Evolutionary conservation across 805 yeast genomes (phyloP), one percentile per base, ranked within the genome.

Genomic region (Scheffersomyces ergatensis): DNA sequence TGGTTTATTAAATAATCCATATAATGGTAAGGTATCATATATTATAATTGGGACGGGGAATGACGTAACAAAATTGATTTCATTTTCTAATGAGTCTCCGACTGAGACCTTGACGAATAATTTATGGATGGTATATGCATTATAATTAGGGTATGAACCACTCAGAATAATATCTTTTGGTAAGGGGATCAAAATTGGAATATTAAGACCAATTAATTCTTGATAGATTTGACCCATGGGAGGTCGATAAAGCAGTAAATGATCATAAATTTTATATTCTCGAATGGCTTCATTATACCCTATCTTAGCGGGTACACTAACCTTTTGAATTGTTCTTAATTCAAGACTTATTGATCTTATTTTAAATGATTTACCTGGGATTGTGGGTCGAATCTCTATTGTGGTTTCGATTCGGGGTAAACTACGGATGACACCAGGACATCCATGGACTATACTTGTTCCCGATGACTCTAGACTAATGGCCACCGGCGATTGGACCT

Each of bases 341-440:
- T 67, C 68, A 1, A 79, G 47, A 7, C 75, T 74, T 0, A 82
- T 72, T 9, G 68, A 60, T n/a, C 78, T 65, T 30, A 81, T 54
- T 2, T 57, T 57, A 47, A 77, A 74, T 12, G 78, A 75, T 6
- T 51, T 51, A 2, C 78, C 80, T 37, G 32, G 32, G n/a, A 68
- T 66, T 11, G 65, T 65, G 1, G 83, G 74, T 39, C 86, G 63
- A 14, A 82, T 55, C 46, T 80, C 78, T 13, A 82, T 53, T 19
- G 70, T 74, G 7, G 85, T 79, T 39, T 80, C 79, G 3, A 82
- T 63, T 21, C 85, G 69, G 2, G 88, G 87, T 21, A 69, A 53
- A 33, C 74, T 80, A 38, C 79, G 72, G 1, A 83, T 78, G 1
- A 82, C 78, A 0, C 89, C 89, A 0, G 88, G 87, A 58, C 85